Conservation (phyloP, 2,329 filamentous ascomycete genomes). For the Celoporthe dispersa region DNA sequence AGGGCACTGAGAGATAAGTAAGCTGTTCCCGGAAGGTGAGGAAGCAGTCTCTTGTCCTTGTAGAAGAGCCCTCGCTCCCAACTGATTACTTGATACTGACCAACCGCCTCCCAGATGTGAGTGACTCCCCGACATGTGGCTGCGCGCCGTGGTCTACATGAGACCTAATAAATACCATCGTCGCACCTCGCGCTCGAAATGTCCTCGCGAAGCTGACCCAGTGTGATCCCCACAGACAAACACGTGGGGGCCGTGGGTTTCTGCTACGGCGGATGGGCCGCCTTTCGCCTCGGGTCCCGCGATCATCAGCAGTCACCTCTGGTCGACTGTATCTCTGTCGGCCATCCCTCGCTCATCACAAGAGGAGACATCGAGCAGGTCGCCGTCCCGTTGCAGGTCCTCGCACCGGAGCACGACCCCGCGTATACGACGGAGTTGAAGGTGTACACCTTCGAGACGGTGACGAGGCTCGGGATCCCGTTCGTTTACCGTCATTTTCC, state of each 20-base stretch:
- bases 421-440: conserved; percentile 52
- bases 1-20: not conserved
- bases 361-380: not conserved
- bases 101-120: not conserved
- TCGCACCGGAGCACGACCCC: conserved; percentile 44
- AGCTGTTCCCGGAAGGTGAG: not conserved
- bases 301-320: not conserved
- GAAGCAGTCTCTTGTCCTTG: not conserved
- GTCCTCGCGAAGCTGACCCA: not conserved
- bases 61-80: not conserved
- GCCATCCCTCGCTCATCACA: not conserved
- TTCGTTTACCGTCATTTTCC: conserved; percentile 59
- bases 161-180: no score
- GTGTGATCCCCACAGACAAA: not conserved
- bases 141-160: no score
- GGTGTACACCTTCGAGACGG: conserved; percentile 42
- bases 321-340: not conserved
- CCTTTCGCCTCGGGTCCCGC: not conserved
- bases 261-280: not conserved
- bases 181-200: no score
- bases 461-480: conserved; percentile 44
- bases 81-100: not conserved
- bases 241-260: not conserved
- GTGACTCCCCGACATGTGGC: not conserved
- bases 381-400: not conserved